Percentiles rank a stretch among this genome's conserved stretches.
These are phyloP conservation scores for Rhizopogon salebrosus DNA, from an alignment of 768 basidiomycete species.

Conservation along the genomic window DNA sequence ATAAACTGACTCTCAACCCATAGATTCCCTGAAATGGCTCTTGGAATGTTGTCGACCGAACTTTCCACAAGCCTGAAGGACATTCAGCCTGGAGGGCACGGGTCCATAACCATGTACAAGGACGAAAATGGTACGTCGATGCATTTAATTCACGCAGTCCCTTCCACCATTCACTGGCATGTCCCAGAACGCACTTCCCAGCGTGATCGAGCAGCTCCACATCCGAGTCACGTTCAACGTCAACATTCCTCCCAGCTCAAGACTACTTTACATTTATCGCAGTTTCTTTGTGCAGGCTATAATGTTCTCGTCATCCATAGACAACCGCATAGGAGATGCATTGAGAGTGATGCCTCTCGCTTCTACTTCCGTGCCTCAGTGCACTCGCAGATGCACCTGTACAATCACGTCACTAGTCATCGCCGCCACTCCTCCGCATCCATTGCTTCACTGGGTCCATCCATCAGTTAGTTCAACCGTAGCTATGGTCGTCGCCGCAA, in stretches of 20 bases:
- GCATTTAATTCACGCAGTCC: conserved; percentile 3
- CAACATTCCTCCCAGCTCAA: conserved; percentile 57
- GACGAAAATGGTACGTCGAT: conserved; percentile 39
- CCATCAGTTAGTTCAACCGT: conserved; percentile 69
- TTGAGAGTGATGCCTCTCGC: conserved; percentile 74
- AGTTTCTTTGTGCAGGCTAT: too few species aligned
- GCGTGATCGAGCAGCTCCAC: conserved; percentile 54
- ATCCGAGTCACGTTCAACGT: conserved; percentile 46
- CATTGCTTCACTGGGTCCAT: conserved; percentile 51
- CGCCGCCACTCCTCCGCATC: conserved; percentile 60
- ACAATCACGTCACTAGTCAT: conserved; percentile 38
- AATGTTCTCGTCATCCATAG: conserved; percentile 57
- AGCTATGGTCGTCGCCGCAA: conserved; percentile 52
- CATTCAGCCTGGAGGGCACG: conserved; percentile 31
- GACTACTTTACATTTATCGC: too few species aligned
- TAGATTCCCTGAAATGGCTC: too few species aligned
- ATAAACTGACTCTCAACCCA: neutral
- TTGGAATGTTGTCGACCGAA: conserved; percentile 20
- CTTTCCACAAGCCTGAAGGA: conserved; percentile 30
- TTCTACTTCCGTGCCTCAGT: conserved; percentile 55
- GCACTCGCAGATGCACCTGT: conserved; percentile 23
- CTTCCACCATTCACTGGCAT: too few species aligned
- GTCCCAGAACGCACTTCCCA: conserved; percentile 60
- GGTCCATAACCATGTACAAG: conserved; percentile 45
- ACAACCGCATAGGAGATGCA: conserved; percentile 41